Evolutionary conservation across 2,329 filamentous ascomycete species (phyloP).

Genomic region (Stemphylium vesicarium): DNA sequence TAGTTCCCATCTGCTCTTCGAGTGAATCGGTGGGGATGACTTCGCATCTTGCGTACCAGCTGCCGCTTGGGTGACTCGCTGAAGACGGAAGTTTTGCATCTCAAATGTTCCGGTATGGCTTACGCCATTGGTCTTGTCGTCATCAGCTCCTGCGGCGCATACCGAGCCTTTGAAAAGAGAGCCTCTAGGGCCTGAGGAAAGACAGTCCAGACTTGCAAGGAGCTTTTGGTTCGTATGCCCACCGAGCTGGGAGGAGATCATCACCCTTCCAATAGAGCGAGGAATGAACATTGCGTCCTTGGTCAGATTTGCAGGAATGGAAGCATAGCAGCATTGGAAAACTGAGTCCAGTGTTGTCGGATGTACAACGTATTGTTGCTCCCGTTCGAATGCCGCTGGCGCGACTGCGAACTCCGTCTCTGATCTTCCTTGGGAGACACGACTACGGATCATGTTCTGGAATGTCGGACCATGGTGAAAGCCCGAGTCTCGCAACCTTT

Average conservation of each 20-base stretch:
- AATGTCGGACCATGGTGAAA: conserved; percentile 23
- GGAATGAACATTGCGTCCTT: conserved; percentile 12
- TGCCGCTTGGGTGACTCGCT: too few relatives aligned
- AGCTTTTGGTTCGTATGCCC: background rate
- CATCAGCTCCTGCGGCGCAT: too few relatives aligned
- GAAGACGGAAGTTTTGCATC: too few relatives aligned
- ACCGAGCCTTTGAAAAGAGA: too few relatives aligned
- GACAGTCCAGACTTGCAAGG: background rate
- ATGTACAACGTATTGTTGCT: conserved; percentile 13
- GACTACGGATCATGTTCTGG: conserved; percentile 10
- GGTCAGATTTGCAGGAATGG: conserved; percentile 5
- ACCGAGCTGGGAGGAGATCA: background rate
- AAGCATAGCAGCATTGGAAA: conserved; percentile 9
- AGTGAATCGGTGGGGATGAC: too few relatives aligned
- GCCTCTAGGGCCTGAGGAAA: background rate
- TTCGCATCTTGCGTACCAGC: too few relatives aligned
- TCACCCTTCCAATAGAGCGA: conserved; percentile 13
- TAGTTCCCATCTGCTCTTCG: too few relatives aligned
- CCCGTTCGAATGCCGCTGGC: background rate
- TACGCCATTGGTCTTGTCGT: too few relatives aligned
- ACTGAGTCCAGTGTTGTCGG: conserved; percentile 18
- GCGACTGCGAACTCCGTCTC: conserved; percentile 1
- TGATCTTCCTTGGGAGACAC: background rate
- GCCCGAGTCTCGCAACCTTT: conserved; percentile 51
- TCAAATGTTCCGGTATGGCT: too few relatives aligned